Percentiles rank a stretch among this genome's conserved stretches.
Evolutionary conservation across 2,329 filamentous ascomycete species (phyloP).

Genomic region (Zymoseptoria tritici): DNA sequence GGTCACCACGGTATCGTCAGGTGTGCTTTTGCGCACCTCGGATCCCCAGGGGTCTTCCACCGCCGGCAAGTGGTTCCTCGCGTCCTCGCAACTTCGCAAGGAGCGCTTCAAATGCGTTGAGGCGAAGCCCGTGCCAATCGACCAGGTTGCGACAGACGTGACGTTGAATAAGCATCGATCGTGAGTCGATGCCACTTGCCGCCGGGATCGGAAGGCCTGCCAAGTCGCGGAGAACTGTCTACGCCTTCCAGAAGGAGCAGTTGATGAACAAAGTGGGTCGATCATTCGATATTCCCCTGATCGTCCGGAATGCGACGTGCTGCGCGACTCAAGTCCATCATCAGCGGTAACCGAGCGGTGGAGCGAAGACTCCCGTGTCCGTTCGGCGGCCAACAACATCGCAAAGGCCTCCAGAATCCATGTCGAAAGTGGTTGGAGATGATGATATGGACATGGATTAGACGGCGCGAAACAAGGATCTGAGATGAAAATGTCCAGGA

Average conservation of each 20-base stretch:
- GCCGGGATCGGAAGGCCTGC: not conserved
- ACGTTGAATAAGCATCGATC: not conserved
- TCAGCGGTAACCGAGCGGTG: too few relatives aligned
- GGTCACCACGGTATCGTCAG: too few relatives aligned
- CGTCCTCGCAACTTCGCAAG: too few relatives aligned
- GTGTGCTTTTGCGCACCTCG: too few relatives aligned
- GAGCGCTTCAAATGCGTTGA: too few relatives aligned
- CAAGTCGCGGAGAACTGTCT: not conserved
- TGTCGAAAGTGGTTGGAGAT: not conserved
- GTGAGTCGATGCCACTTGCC: not conserved
- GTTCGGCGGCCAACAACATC: too few relatives aligned
- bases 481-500: not conserved
- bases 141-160: not conserved
- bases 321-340: too few relatives aligned
- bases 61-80: too few relatives aligned
- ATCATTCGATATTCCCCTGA: too few relatives aligned
- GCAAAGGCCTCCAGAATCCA: not conserved
- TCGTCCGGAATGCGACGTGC: too few relatives aligned
- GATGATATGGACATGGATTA: not conserved
- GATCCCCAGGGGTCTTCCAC: too few relatives aligned
- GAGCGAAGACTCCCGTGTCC: too few relatives aligned
- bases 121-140: not conserved
- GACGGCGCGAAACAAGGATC: not conserved
- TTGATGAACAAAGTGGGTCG: not conserved
- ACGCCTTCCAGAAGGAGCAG: not conserved